Base-by-base conservation (phyloP, 306 rosid genomes). In the Rosa multiflora region DNA sequence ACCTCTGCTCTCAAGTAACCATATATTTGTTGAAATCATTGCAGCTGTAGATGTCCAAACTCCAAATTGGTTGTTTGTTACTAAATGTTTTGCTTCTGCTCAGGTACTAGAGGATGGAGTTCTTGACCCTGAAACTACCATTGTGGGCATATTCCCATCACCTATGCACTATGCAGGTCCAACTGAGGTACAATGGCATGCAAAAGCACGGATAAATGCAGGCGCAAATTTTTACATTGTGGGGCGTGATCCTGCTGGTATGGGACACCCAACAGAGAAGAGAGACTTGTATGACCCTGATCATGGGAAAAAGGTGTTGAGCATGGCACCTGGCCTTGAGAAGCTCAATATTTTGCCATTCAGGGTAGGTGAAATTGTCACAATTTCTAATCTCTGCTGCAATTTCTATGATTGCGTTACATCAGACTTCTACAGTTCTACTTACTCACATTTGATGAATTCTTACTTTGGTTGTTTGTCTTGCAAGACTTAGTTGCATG, bases 131-230 rank as follows among this genome's bases (percentile, higher is more conserved):
- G 90, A 88, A 88, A 95, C 98, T n/a, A 95, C 99, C 64, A 84
- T 95, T 49, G 97, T 95, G 29, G 85, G 98, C 42, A 95, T 95
- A 83, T 95, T 93, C 79, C 98, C 99, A 4, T 95, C 99, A 46
- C 99, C 99, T 23, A 95, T 95, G 99, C 98, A 93, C 83, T 95
- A 95, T 77, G 99, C 98, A 0, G 97, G 99, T 35, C 99, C 99
- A 78, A 95, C 99, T 67, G 99, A 95, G 85, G 99, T 95, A 35
- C 99, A 95, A 78, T 95, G 99, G 99, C 99, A 93, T 77, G 99
- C 98, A 37, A 95, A 95, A 83, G 98, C 99, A 52, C 78, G 99
- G 73, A 90, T 95, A 80, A 93, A 95, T 64, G 99, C 98, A 26
- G 99, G 99, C 12, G 97, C 99, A 51, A 95, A 93, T 87, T 95